Evolutionary conservation across 2,329 filamentous ascomycete genomes (phyloP).

Genomic region (Thielaviopsis populi): DNA sequence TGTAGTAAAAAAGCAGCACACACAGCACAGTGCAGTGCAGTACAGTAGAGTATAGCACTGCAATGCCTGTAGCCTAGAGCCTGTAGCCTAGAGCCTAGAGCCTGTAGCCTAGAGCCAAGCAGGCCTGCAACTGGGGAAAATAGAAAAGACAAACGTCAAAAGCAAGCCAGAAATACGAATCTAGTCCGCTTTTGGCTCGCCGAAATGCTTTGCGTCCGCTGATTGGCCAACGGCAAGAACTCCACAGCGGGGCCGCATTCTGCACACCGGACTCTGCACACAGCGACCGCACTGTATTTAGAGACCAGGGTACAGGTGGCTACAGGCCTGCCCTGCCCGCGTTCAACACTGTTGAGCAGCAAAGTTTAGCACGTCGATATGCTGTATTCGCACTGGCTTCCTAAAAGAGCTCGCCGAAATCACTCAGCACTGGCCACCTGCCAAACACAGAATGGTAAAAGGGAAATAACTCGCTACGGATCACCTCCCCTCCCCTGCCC

Average conservation of each 20-base stretch:
- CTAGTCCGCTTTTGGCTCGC: constrained; percentile 18
- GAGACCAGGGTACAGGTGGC: background rate
- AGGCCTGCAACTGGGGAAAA: background rate
- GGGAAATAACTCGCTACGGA: background rate
- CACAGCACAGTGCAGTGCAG: no score
- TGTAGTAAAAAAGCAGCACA: no score
- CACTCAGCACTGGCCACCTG: constrained; percentile 7
- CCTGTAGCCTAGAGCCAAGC: no score
- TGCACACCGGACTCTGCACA: background rate
- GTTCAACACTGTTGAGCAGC: no score
- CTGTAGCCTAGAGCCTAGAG: no score
- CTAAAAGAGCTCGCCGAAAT: constrained; percentile 15
- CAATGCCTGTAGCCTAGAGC: no score
- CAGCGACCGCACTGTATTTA: background rate
- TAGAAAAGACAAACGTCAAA: background rate
- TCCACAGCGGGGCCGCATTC: background rate
- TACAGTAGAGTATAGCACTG: no score
- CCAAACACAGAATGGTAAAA: background rate
- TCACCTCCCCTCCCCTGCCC: background rate
- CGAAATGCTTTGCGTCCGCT: background rate
- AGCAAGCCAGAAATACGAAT: constrained; percentile 7
- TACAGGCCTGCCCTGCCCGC: background rate
- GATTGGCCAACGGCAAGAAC: constrained; percentile 4
- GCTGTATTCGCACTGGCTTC: background rate
- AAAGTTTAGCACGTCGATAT: no score